Evolutionary conservation across 306 rosid species (phyloP), one percentile per base, ranked within the genome.

Genomic region (Oxytropis ochrocephala): DNA sequence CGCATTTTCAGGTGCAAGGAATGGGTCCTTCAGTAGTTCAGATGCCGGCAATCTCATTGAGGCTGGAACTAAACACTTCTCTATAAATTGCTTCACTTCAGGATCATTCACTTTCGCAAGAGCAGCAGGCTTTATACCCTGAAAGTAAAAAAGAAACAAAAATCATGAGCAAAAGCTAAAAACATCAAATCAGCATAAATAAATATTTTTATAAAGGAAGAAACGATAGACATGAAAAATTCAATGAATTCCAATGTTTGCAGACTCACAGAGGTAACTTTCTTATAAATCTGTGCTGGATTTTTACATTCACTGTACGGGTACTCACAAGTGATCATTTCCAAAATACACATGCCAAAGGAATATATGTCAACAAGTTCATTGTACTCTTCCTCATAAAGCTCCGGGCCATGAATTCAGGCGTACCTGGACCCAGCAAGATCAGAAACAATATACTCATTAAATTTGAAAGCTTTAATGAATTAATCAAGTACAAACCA

Each of bases 321-420:
- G 85, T 88, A 94, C 69, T 94, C 98, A 68, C 86, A 87, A 21
- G 97, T 94, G 62, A 90, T 78, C 87, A 94, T 63, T 85, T 94
- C 98, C 67, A 94, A 72, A 73, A 94, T 81, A 74, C 98, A 90
- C 98, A 94, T 79, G 67, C 98, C 98, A 72, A 94, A 94, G 78
- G 98, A 90, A 85, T 90, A 94, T 52, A 90, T 75, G 80, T 94
- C 98, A n/a, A 87, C 95, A 55, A 90, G 93, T 80, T 88, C 97
- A 73, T 88, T 82, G 38, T 94, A 94, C 57, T 94, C 94, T 73
- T 90, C 98, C 0, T 94, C 98, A 29, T 94, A 94, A 60, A 94
- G 97, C 85, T 94, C 98, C 0, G 98, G 44, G 97, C 98, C 98
- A 93, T 93, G 79, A 93, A 93, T 71, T 93, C 98, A 0, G 96